Percentiles rank a stretch among this genome's conserved stretches.
These are phyloP conservation scores for Coccinonectria pachysandricola DNA, from an alignment of 2,329 filamentous ascomycete species.

Conservation along the genomic window DNA sequence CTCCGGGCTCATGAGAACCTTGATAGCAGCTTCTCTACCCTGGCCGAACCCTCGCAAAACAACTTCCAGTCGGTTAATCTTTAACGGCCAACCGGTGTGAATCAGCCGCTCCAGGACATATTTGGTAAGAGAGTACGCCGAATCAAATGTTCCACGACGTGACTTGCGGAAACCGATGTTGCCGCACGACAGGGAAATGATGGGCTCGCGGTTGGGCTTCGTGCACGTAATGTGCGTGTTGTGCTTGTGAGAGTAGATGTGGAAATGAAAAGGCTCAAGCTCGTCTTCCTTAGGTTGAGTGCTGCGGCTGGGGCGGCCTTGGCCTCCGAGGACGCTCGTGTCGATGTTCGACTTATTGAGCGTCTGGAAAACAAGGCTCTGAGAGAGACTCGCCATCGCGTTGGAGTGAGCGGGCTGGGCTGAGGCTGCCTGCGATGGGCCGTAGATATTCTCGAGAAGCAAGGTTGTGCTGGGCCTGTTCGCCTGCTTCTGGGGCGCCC, in stretches of 20 bases:
- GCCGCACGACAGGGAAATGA: slow-evolving; percentile 72
- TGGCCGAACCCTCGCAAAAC: slow-evolving; percentile 75
- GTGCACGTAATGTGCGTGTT: slow-evolving; percentile 92
- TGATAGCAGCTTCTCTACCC: slow-evolving; percentile 80
- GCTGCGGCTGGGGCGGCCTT: slow-evolving; percentile 10
- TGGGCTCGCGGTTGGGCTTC: slow-evolving; percentile 65
- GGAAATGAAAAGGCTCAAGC: slow-evolving; percentile 67
- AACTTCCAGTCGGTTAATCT: slow-evolving; percentile 70
- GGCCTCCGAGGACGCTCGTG: slow-evolving; percentile 20
- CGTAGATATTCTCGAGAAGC: slow-evolving; percentile 26
- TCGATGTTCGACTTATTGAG: slow-evolving; percentile 25
- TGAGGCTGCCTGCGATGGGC: slow-evolving; percentile 12
- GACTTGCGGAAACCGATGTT: slow-evolving; percentile 88
- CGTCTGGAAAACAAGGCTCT: slow-evolving; percentile 30
- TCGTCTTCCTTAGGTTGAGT: slow-evolving; percentile 25
- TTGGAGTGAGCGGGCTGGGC: slow-evolving; percentile 13
- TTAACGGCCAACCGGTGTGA: slow-evolving; percentile 65
- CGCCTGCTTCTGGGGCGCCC: slow-evolving; percentile 10
- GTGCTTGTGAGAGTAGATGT: slow-evolving; percentile 81
- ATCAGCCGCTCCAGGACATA: slow-evolving; percentile 78
- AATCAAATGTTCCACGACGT: slow-evolving; percentile 74
- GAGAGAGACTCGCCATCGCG: slow-evolving; percentile 24
- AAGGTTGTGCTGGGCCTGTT: slow-evolving; percentile 18
- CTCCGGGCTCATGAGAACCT: slow-evolving; percentile 79
- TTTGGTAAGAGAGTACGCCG: slow-evolving; percentile 79